These are phyloP conservation scores for Turnera subulata DNA, from an alignment of 345 rosid genomes.

Conservation along the genomic window DNA sequence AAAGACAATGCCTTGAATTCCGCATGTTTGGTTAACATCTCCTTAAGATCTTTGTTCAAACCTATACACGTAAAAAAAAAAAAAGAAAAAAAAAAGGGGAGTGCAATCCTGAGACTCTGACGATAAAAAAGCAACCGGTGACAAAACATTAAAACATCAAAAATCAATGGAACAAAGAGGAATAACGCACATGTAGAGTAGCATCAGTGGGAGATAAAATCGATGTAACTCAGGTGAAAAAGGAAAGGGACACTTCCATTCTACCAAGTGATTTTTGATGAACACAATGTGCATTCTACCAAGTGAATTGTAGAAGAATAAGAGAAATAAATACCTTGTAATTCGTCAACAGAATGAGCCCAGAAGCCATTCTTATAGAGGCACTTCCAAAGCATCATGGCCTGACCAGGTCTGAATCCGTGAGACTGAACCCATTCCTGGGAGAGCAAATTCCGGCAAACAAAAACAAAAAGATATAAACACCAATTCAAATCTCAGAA, in stretches of 20 bases:
- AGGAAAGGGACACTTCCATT: not conserved
- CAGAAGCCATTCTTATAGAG: slow-evolving; percentile 69
- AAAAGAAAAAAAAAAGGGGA: too few species aligned
- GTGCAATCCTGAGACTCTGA: not conserved
- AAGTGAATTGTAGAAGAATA: not conserved
- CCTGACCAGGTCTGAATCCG: slow-evolving; percentile 90
- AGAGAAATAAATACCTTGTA: slow-evolving; percentile 47
- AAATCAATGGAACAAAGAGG: not conserved
- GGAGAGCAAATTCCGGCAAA: slow-evolving; percentile 5
- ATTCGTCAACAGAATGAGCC: slow-evolving; percentile 57
- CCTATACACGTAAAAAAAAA: slow-evolving; percentile 33
- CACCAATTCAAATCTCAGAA: not conserved
- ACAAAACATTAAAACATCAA: too few species aligned
- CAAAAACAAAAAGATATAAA: not conserved
- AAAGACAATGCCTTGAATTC: slow-evolving; percentile 61
- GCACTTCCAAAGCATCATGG: slow-evolving; percentile 93
- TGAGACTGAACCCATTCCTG: slow-evolving; percentile 85
- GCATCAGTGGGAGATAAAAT: not conserved
- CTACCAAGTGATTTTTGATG: too few species aligned
- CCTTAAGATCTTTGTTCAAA: slow-evolving; percentile 82
- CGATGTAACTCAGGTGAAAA: not conserved
- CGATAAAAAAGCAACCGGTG: too few species aligned
- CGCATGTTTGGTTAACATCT: slow-evolving; percentile 59
- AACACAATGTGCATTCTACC: not conserved
- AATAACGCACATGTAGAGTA: not conserved